Evolutionary conservation across 2,329 filamentous ascomycete genomes (phyloP).

Genomic region (Paracoccidioides lutzii): DNA sequence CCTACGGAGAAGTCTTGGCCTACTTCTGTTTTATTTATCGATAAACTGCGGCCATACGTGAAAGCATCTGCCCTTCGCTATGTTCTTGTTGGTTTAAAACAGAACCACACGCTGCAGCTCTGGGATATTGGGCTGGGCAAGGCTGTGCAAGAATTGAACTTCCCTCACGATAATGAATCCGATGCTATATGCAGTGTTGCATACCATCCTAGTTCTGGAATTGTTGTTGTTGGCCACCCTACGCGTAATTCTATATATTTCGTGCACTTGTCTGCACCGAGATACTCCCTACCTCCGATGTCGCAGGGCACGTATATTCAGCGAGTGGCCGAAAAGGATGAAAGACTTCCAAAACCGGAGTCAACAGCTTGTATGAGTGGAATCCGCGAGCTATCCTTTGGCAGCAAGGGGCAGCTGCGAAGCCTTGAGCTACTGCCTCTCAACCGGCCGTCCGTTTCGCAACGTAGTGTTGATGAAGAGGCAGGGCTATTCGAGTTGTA

Average conservation of each 20-base stretch:
- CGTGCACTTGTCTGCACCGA: conserved; percentile 84
- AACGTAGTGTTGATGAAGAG: conserved; percentile 49
- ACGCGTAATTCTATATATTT: conserved; percentile 97
- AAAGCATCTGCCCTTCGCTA: conserved; percentile 85
- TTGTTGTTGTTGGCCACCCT: conserved; percentile 89
- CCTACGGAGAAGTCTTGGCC: conserved; percentile 92
- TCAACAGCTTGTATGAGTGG: conserved; percentile 96
- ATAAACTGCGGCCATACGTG: conserved; percentile 87
- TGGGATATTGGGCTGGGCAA: conserved; percentile 96
- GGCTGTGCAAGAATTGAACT: conserved; percentile 90
- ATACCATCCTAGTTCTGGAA: conserved; percentile 83
- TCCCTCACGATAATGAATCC: conserved; percentile 90
- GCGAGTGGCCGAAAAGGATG: conserved; percentile 59
- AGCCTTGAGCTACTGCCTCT: conserved; percentile 78
- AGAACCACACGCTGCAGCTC: conserved; percentile 95
- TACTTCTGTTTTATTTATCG: conserved; percentile 87
- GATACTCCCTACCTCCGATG: conserved; percentile 68
- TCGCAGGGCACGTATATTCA: conserved; percentile 81
- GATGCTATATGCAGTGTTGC: conserved; percentile 96
- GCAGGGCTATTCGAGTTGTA: conserved; percentile 81
- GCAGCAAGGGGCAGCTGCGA: conserved; percentile 70
- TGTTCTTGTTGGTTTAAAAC: conserved; percentile 95
- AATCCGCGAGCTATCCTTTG: conserved; percentile 87
- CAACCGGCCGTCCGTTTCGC: conserved; percentile 37
- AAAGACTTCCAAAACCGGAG: conserved; percentile 67